Evolutionary conservation across 345 rosid species (phyloP).

Genomic region (Cardamine occulta): DNA sequence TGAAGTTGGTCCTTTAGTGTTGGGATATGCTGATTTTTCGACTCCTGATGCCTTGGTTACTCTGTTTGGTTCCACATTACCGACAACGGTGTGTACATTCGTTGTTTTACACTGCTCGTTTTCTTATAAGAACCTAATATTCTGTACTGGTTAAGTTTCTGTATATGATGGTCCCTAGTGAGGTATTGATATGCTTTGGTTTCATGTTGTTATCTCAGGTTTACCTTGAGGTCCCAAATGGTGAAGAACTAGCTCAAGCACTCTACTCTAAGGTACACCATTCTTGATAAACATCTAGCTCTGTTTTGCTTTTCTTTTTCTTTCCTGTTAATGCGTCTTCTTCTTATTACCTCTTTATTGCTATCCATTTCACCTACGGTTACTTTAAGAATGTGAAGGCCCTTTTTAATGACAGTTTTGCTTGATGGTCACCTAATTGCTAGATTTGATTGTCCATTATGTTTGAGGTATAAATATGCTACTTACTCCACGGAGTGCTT

Average conservation of each 20-base stretch:
- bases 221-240: conserved; percentile 79
- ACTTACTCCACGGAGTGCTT: not conserved
- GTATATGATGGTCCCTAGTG: not conserved
- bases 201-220: conserved; percentile 54
- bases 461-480: not conserved
- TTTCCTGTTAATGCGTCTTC: not conserved
- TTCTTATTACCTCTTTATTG: conserved; percentile 5
- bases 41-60: conserved; percentile 71
- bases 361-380: conserved; percentile 1
- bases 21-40: conserved; percentile 71
- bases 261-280: conserved; percentile 74
- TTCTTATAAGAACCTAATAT: not conserved
- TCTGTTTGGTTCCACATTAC: conserved; percentile 75
- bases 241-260: conserved; percentile 83
- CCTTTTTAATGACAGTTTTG: conserved; percentile 8
- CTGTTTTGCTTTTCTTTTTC: not conserved
- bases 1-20: conserved; percentile 69
- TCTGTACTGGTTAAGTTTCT: conserved; percentile 5
- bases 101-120: conserved; percentile 17
- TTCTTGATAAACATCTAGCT: conserved; percentile 23
- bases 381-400: conserved; percentile 5
- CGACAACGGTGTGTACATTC: conserved; percentile 70
- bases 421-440: conserved; percentile 21
- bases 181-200: conserved; percentile 18
- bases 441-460: conserved; percentile 6